phyloP scores from a whole-genome alignment of 2,329 filamentous ascomycete genomes.

The Fusarium irregulare region DNA sequence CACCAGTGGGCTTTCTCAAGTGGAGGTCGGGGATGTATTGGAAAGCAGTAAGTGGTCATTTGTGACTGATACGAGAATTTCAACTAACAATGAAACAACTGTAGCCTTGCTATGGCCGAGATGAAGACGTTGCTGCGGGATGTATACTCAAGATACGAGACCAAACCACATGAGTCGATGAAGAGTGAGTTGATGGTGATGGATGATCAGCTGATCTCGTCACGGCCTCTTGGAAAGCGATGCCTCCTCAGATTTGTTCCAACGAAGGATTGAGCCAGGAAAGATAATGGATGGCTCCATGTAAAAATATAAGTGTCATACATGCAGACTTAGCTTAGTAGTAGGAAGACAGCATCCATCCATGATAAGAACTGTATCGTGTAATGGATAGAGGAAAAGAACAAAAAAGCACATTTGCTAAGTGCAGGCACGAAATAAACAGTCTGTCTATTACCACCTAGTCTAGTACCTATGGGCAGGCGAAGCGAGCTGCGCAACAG shows the following conservation, averaged over 20 bases:
- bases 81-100: background rate
- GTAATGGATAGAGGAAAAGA: background rate
- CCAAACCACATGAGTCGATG: constrained; percentile 65
- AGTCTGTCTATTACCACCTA: background rate
- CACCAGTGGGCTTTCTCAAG: constrained; percentile 74
- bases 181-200: constrained; percentile 69
- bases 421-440: background rate
- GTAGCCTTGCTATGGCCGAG: constrained; percentile 69
- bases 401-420: background rate
- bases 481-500: too few species aligned
- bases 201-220: constrained; percentile 75
- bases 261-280: constrained; percentile 24
- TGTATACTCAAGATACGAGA: constrained; percentile 69
- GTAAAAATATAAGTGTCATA: background rate
- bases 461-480: too few species aligned
- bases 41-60: constrained; percentile 68
- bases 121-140: constrained; percentile 75
- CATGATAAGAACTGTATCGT: background rate
- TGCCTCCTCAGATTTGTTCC: constrained; percentile 66
- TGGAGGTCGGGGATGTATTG: constrained; percentile 73
- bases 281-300: background rate
- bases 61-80: background rate
- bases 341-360: background rate
- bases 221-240: constrained; percentile 68
- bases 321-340: background rate